Evolutionary conservation across 73 alveolate species (phyloP).

Genomic region (Symbiodinium natans): DNA sequence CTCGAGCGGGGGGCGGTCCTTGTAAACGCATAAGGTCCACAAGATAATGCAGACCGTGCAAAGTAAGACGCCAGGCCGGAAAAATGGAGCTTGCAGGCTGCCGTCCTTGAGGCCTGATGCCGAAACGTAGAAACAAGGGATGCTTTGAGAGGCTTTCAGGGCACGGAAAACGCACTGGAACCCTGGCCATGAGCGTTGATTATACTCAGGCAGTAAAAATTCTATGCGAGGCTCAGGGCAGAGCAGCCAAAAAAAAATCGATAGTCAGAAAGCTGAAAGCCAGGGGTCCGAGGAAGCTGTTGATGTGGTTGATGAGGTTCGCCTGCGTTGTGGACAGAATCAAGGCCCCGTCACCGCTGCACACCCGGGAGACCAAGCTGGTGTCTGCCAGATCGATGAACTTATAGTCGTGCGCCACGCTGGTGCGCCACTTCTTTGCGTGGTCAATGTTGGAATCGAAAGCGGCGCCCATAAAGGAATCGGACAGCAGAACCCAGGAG

Average conservation of each 20-base stretch:
- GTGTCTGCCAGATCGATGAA: constrained; percentile 1
- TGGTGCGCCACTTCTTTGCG: constrained; percentile 12
- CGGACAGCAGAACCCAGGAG: not conserved
- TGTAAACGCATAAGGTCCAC: constrained; percentile 61
- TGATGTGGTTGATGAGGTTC: constrained; percentile 16
- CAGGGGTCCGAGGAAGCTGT: constrained; percentile 59
- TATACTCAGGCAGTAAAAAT: not conserved
- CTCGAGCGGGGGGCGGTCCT: not conserved
- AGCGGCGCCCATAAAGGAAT: not conserved
- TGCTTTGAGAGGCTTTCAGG: not conserved
- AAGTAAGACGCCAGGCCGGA: constrained; percentile 34
- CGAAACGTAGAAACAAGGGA: not conserved
- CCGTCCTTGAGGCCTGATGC: not conserved
- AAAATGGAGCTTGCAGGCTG: constrained; percentile 9
- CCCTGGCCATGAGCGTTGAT: no score
- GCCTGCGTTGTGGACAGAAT: constrained; percentile 62
- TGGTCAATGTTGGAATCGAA: not conserved
- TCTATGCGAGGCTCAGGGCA: not conserved
- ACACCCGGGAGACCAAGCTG: constrained; percentile 55
- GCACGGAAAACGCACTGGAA: not conserved
- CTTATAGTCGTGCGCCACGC: constrained; percentile 5
- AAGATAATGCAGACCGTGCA: constrained; percentile 66
- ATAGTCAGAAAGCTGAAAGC: not conserved
- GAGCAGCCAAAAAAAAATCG: not conserved
- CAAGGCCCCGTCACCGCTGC: constrained; percentile 40